A percentile compares a stretch with the other conserved stretches of the same genome.
Conservation (phyloP, 306 rosid genomes). For the Elaeagnus macrophylla region DNA sequence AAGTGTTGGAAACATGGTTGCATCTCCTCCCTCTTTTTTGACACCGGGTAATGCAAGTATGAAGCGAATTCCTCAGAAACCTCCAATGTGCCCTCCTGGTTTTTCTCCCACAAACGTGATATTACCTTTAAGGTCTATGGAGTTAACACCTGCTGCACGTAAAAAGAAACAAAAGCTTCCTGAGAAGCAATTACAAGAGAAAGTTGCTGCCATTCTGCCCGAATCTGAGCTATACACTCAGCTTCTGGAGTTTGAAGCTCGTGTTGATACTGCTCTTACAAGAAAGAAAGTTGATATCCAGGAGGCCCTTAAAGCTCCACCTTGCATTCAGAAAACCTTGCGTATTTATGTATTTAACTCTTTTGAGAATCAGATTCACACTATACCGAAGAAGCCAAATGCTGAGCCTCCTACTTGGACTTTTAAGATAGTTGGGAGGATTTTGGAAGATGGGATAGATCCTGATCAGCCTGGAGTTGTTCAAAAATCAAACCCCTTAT, state of each 20-base stretch:
- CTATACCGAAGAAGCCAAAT: constrained; percentile 75
- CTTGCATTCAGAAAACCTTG: constrained; percentile 86
- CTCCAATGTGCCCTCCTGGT: constrained; percentile 77
- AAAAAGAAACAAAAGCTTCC: constrained; percentile 95
- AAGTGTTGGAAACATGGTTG: constrained; percentile 52
- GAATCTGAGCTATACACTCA: constrained; percentile 92
- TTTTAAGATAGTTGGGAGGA: constrained; percentile 87
- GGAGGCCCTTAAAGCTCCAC: constrained; percentile 83
- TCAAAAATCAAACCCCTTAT: constrained; percentile 69
- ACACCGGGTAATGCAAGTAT: constrained; percentile 43
- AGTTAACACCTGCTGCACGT: constrained; percentile 60
- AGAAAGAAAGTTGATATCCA: constrained; percentile 97
- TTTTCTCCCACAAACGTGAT: constrained; percentile 43
- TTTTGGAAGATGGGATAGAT: constrained; percentile 91
- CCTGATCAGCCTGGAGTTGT: constrained; percentile 90
- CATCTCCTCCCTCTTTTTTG: constrained; percentile 35
- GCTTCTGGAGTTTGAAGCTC: constrained; percentile 93
- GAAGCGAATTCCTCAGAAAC: constrained; percentile 67
- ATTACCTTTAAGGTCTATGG: constrained; percentile 74
- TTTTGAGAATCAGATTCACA: constrained; percentile 70
- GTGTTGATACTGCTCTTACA: constrained; percentile 78
- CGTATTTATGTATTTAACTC: constrained; percentile 90
- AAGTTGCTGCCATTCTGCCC: constrained; percentile 76
- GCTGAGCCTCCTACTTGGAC: constrained; percentile 95
- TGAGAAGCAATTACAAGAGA: constrained; percentile 83